phyloP scores from a whole-genome alignment of 2,329 filamentous ascomycete species.

The Emmonsiellopsis sp. region DNA sequence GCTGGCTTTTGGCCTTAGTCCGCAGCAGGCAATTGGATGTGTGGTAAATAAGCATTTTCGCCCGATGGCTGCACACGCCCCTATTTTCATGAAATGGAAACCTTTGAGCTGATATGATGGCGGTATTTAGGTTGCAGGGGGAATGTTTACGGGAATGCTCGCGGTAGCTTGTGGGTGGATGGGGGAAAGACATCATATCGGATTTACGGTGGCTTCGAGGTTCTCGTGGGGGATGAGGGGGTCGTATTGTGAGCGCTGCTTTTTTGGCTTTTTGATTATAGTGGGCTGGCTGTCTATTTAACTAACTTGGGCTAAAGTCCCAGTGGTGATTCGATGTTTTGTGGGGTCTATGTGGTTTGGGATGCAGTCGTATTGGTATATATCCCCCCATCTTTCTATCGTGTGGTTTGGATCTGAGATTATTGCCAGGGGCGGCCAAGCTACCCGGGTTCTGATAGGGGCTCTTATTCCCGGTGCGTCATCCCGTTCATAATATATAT shows the following conservation, averaged over 20 bases:
- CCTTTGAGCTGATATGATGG: neutral
- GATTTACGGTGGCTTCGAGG: constrained; percentile 18
- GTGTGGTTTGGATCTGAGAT: neutral
- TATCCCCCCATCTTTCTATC: neutral
- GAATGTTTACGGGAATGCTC: constrained; percentile 15
- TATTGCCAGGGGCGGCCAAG: constrained; percentile 14
- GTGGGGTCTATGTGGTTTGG: constrained; percentile 14
- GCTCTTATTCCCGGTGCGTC: constrained; percentile 11
- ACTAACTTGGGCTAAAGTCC: constrained; percentile 6
- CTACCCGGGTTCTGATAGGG: constrained; percentile 14
- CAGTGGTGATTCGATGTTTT: constrained; percentile 1
- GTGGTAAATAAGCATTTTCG: constrained; percentile 9
- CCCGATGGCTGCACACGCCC: neutral
- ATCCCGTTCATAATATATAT: neutral
- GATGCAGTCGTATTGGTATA: constrained; percentile 9
- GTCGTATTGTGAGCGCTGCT: constrained; percentile 11
- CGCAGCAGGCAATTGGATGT: constrained; percentile 17
- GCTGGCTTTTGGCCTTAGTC: constrained; percentile 17
- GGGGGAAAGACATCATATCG: constrained; percentile 19
- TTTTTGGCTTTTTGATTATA: neutral
- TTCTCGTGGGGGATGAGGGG: constrained; percentile 19
- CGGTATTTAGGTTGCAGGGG: constrained; percentile 7
- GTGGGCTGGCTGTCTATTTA: neutral
- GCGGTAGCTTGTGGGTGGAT: constrained; percentile 19
- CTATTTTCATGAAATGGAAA: neutral